These are phyloP conservation scores for Chrysophaeum taylorii DNA, from an alignment of 352 stramenopile species.

Conservation along the genomic window DNA sequence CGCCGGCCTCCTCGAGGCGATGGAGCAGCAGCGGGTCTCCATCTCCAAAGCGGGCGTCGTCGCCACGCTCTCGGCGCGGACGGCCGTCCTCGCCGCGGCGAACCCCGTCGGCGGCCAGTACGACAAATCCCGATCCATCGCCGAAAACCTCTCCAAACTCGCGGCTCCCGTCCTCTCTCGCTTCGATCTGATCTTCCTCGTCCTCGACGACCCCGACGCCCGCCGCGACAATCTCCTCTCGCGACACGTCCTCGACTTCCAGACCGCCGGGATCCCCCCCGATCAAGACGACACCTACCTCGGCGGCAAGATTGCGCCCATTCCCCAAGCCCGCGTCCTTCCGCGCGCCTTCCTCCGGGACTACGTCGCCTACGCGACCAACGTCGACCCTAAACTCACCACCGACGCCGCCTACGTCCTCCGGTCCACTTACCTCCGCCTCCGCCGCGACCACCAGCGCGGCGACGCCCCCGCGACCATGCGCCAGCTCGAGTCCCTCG, in stretches of 20 bases:
- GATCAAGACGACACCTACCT: neutral
- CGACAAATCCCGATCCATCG: constrained; percentile 80
- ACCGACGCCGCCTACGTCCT: constrained; percentile 52
- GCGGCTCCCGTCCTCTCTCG: constrained; percentile 81
- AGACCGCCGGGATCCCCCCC: constrained; percentile 29
- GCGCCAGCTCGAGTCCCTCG: constrained; percentile 82
- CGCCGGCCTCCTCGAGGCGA: constrained; percentile 82
- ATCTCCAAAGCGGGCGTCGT: constrained; percentile 85
- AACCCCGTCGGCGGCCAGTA: constrained; percentile 94
- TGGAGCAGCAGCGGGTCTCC: constrained; percentile 92
- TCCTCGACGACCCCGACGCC: constrained; percentile 82
- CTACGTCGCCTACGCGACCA: constrained; percentile 91
- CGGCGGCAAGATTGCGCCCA: constrained; percentile 3
- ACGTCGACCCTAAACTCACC: constrained; percentile 75
- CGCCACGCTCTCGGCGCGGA: constrained; percentile 80
- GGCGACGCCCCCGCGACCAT: constrained; percentile 76
- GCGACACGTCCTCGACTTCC: constrained; percentile 84
- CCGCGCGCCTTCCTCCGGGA: constrained; percentile 76
- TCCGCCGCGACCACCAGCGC: constrained; percentile 43
- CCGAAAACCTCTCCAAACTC: constrained; percentile 89
- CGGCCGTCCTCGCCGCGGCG: constrained; percentile 86
- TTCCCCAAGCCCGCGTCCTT: constrained; percentile 18
- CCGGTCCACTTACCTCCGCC: constrained; percentile 70
- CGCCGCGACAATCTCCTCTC: constrained; percentile 80
- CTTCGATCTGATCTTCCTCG: constrained; percentile 94